Base-by-base conservation (phyloP, 495 filamentous ascomycete genomes). In the Penicillium pancosmium region DNA sequence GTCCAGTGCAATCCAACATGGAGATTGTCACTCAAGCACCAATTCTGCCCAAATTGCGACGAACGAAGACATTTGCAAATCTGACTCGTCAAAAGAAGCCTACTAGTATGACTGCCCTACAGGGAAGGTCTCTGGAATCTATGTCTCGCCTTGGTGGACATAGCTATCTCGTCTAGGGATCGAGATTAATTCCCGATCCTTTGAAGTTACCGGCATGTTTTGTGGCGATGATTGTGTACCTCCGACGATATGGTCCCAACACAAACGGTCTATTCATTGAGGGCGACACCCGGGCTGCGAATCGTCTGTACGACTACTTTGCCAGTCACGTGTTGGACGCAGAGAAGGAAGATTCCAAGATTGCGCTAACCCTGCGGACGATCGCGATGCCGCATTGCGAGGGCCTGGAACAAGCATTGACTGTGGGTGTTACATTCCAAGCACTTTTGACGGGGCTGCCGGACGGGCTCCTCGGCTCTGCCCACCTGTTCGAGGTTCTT, bases 101-200 rank as follows among this genome's bases (percentile, higher is more conserved):
- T 2, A 21, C n/a, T n/a, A 21, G 19, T 54, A 82, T 78, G 65
- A 83, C 85, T 56, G 81, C 74, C 13, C 66, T 91, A 52, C 85
- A 82, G 64, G 84, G 84, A 47, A 84, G 82, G 63, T 78, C 82
- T 38, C 60, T 93, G 27, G 82, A 87, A 59, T 82, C 78, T 53
- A 73, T 93, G 25, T 82, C 89, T 54, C 82, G 87, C n/a, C 73
- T 94, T 41, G 90, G 90, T 48, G 90, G 91, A 18, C 83, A 86
- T 68, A 87, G 86, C 66, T 75, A 84, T 40, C 72, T 94, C 36
- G 82, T 81, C 34, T 76, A 92, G n/a, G 88, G 88, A 0, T 63
- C 72, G 0, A 85, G 88, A 47, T 86, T 91, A 64, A 79, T 87
- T 15, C 83, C 90, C 8, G 77, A 79, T 4, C 81, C 83, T 21